Evolutionary conservation across 2,329 filamentous ascomycete genomes (phyloP).

Genomic region (Davidsoniella australis): DNA sequence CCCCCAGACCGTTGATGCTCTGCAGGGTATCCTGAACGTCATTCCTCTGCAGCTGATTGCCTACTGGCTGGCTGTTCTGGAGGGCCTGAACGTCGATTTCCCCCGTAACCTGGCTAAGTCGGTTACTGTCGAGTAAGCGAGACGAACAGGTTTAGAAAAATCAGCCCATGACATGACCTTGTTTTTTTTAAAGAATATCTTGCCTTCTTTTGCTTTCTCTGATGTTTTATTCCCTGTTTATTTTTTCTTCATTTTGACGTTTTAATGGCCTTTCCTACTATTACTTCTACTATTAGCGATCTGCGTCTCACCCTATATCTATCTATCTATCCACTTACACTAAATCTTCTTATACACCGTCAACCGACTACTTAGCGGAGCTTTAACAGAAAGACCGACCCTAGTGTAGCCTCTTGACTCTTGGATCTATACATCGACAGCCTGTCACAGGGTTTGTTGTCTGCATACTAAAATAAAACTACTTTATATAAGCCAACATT

Average conservation of each 20-base stretch:
- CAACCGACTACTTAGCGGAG: too few species aligned
- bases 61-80: conserved; percentile 94
- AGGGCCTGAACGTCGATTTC: conserved; percentile 96
- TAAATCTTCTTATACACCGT: too few species aligned
- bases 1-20: conserved; percentile 81
- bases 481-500: too few species aligned
- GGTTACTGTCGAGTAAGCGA: conserved; percentile 87
- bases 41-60: conserved; percentile 94
- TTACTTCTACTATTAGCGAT: too few species aligned
- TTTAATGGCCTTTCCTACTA: too few species aligned
- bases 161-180: conserved; percentile 12
- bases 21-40: conserved; percentile 95
- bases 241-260: too few species aligned
- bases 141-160: conserved; percentile 14
- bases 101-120: conserved; percentile 97
- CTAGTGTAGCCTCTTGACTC: conserved; percentile 4
- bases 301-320: too few species aligned
- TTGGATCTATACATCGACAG: neutral
- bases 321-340: too few species aligned
- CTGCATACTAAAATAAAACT: neutral
- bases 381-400: conserved; percentile 4
- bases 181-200: conserved; percentile 10
- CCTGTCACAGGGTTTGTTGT: neutral
- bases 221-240: too few species aligned
- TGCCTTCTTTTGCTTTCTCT: too few species aligned